Conservation (phyloP, 495 filamentous ascomycete genomes). For the Pseudevernia furfuracea region DNA sequence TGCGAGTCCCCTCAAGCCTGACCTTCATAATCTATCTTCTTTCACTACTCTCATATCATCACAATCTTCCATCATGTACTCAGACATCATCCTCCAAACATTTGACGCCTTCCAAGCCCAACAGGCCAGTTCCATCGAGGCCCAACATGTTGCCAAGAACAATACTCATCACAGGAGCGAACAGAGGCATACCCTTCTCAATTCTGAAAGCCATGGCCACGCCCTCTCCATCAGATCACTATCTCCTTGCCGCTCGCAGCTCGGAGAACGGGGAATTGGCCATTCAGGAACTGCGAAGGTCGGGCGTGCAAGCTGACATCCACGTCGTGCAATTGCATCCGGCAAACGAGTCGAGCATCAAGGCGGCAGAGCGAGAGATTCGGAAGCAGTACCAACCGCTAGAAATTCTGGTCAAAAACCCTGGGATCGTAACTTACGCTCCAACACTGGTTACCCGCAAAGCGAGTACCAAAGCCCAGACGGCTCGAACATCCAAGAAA, state of each 20-base stretch:
- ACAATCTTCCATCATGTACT: slow-evolving; percentile 21
- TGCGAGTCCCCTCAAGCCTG: background rate
- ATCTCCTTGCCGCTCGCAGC: slow-evolving; percentile 30
- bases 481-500: slow-evolving; percentile 18
- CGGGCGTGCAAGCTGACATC: slow-evolving; percentile 24
- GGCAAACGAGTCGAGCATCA: slow-evolving; percentile 35
- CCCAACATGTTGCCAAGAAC: slow-evolving; percentile 7
- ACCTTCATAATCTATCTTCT: background rate
- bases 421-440: slow-evolving; percentile 26
- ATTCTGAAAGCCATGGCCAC: slow-evolving; percentile 30
- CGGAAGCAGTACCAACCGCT: slow-evolving; percentile 32
- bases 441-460: no score
- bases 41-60: background rate
- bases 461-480: slow-evolving; percentile 7
- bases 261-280: slow-evolving; percentile 21
- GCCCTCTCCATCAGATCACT: slow-evolving; percentile 24
- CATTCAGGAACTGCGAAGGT: slow-evolving; percentile 18
- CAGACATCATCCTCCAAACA: slow-evolving; percentile 24
- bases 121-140: slow-evolving; percentile 6
- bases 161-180: slow-evolving; percentile 6
- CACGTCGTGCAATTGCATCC: slow-evolving; percentile 43
- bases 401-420: slow-evolving; percentile 50
- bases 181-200: slow-evolving; percentile 17
- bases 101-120: slow-evolving; percentile 20
- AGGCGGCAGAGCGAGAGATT: slow-evolving; percentile 35